Evolutionary conservation across 2,329 filamentous ascomycete species (phyloP), one percentile per base, ranked within the genome.

Genomic region (Stagonosporopsis cucurbitacearum): DNA sequence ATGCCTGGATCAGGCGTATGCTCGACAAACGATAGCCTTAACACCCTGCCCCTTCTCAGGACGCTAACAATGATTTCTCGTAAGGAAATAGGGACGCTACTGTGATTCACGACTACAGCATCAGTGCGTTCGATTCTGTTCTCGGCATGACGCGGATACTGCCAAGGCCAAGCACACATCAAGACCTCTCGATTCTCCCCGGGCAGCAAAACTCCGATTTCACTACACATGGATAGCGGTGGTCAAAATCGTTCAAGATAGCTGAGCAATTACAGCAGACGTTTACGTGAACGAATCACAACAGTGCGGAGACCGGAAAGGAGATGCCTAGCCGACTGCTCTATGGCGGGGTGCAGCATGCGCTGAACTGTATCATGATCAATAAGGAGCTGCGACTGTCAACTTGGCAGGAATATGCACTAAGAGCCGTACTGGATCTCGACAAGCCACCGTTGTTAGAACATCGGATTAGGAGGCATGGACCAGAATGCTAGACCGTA

Each of bases 161-260:
- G 36, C 36, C 50, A 52, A 52, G 35, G 35, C 42, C 42, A 51
- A 39, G 40, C 36, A 39, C n/a, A 32, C 8, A 20, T 20, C 33
- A 53, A 41, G 35, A 46, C 11, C 19, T 46, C 35, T 53, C 36
- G 36, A 47, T 42, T 53, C 28, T 53, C 28, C 43, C 43, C 22
- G 30, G 43, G 30, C 37, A 53, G 36, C 19, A 5, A 12, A 22
- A 32, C n/a, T 25, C 32, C 32, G 45, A 7, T 9, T 11, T 12
- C 17, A 9, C 17, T 8, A n/a, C 13, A 40, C n/a, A 2, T 32
- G 7, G 13, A 32, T 15, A 4, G n/a, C n/a, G n/a, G n/a, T n/a
- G n/a, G n/a, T n/a, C 4, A 8, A 32, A 32, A n/a, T 15, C 30
- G 13, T 15, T n/a, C 5, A 2, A 1, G 4, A 15, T 6, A 8